phyloP scores from a whole-genome alignment of 2,329 filamentous ascomycete species.

The Trichoderma harzianum region DNA sequence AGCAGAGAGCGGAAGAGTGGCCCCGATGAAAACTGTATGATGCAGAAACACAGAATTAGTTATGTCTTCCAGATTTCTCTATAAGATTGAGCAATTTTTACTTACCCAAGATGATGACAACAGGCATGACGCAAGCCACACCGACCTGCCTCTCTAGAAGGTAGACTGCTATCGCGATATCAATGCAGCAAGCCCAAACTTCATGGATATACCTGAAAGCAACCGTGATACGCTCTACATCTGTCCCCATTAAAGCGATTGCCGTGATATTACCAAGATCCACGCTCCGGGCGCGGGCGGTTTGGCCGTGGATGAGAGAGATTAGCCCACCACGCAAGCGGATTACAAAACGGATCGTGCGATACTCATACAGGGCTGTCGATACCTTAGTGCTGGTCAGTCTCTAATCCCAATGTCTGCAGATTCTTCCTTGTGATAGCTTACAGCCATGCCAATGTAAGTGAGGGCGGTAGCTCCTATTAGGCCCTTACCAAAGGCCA shows the following conservation, averaged over 20 bases:
- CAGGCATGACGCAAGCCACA: not conserved
- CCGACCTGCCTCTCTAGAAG: not conserved
- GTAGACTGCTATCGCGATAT: not conserved
- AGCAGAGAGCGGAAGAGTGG: not conserved
- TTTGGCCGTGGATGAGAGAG: not conserved
- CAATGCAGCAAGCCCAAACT: not conserved
- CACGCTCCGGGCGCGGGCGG: not conserved
- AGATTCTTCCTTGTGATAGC: not conserved
- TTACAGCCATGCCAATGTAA: not conserved
- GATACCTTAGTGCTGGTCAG: not conserved
- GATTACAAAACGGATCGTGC: not conserved
- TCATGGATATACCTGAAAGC: not conserved
- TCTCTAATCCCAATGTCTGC: not conserved
- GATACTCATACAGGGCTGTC: not conserved
- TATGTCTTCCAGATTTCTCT: fast-evolving
- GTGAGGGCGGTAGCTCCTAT: not conserved
- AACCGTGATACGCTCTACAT: not conserved
- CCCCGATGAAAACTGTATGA: not conserved
- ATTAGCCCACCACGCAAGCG: not conserved
- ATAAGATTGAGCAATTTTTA: not conserved
- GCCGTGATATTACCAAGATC: not conserved
- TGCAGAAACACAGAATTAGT: not conserved
- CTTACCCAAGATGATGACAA: not conserved
- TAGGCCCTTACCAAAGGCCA: not conserved
- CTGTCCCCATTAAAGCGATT: not conserved